phyloP scores from a whole-genome alignment of 305 asterid species.

The Fraxinus nigra region DNA sequence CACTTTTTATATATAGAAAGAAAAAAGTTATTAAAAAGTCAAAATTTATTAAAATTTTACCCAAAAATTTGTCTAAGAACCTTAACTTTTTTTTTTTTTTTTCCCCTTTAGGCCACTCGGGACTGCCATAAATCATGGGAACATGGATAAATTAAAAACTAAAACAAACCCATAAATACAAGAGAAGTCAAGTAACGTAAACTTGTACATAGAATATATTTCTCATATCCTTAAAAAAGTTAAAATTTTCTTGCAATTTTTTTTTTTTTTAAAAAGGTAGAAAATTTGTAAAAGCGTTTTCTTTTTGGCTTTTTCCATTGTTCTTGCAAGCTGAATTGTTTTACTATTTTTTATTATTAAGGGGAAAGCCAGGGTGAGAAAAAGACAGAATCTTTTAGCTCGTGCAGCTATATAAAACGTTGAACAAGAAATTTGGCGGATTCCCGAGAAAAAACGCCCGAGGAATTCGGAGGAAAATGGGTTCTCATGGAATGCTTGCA shows the following conservation, averaged over 20 bases:
- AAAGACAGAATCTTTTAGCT: conserved; percentile 20
- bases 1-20: no score
- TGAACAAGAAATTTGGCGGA: conserved; percentile 21
- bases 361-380: conserved; percentile 26
- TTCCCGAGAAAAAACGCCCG: background rate
- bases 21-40: background rate
- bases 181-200: background rate
- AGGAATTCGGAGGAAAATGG: conserved; percentile 47
- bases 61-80: background rate
- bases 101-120: background rate
- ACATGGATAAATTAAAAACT: background rate
- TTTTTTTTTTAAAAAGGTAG: background rate
- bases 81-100: no score
- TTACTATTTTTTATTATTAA: background rate
- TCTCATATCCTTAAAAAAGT: background rate
- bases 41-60: no score
- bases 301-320: conserved; percentile 5
- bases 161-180: background rate
- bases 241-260: background rate
- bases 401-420: conserved; percentile 14
- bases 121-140: background rate
- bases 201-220: background rate
- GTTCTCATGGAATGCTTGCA: conserved; percentile 71
- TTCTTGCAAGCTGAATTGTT: conserved; percentile 23
- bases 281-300: background rate